Base-by-base conservation (phyloP, 257 asterid species). In the Nicotiana undulata region DNA sequence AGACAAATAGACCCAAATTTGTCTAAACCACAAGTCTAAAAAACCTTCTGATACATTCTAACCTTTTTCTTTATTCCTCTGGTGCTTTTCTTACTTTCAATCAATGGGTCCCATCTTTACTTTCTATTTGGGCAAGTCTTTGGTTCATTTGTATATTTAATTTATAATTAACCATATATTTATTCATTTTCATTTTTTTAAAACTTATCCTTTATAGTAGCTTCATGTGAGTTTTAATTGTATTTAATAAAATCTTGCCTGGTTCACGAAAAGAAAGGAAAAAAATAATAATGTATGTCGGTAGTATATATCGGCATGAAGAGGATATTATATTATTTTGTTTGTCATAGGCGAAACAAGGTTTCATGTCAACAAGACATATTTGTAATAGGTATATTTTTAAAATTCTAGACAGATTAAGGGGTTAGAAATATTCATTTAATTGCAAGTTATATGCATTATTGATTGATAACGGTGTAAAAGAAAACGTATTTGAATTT, bases 341-440 rank as follows among this genome's bases (percentile, higher is more conserved):
- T 20, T 68, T 68, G 77, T 20, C 20, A 68, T 40, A 70, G 58
- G 77, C 58, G 13, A 70, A 40, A 70, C 22, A 44, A 70, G 34
- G 58, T 44, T 70, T 70, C 77, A 70, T 70, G 77, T 70, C 77
- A 22, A 44, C 59, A 70, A 40, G 34, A 40, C 34, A 70, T 68
- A 20, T 67, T 37, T 67, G 55, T n/a, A n/a, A 7, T 66, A 18
- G 7, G 3, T 58, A 58, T n/a, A 8, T 29, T 29, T 16, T 65
- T 8, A 3, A 65, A 31, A 1, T 28, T 64, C 1, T 58, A 20
- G 5, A 20, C 22, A 20, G 56, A 55, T 59, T 22, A 63, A 63
- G 75, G 51, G 75, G 75, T 5, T 65, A 1, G 51, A 32, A 32
- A 31, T 6, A 65, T 66, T 34, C 75, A 66, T 66, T 9, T 66